Evolutionary conservation across 192 early-diverging fungal genomes (phyloP).

Genomic region (Hyaloraphidium curvatum): DNA sequence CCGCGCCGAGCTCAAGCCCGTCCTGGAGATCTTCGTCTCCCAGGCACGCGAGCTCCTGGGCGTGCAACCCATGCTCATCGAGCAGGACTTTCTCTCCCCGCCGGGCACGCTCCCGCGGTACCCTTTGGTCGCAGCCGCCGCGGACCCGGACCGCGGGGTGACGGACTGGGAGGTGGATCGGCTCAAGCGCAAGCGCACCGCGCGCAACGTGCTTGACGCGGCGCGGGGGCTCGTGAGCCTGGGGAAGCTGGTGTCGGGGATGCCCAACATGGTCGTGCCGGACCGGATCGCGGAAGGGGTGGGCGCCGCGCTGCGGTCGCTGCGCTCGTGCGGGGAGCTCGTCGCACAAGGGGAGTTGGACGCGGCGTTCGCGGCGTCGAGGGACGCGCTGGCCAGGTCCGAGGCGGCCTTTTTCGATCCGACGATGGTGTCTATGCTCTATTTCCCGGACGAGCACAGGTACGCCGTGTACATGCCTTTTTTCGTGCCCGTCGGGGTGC

Average conservation of each 20-base stretch:
- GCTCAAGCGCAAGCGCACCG: conserved; percentile 42
- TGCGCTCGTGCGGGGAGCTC: not conserved
- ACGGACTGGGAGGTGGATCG: conserved; percentile 70
- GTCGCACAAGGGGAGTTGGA: not conserved
- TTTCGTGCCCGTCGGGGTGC: conserved; percentile 71
- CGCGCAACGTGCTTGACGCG: conserved; percentile 52
- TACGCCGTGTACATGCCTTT: conserved; percentile 92
- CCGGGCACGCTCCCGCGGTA: not conserved
- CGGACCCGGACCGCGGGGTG: conserved; percentile 33
- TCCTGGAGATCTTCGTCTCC: conserved; percentile 59
- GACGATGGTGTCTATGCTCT: conserved; percentile 91
- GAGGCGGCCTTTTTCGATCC: conserved; percentile 95
- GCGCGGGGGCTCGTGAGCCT: conserved; percentile 63
- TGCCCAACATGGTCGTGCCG: conserved; percentile 84
- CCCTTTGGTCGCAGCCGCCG: too few relatives aligned
- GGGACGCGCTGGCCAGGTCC: conserved; percentile 39
- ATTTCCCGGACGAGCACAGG: conserved; percentile 97
- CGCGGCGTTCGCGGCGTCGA: conserved; percentile 33
- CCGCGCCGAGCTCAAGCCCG: conserved; percentile 33
- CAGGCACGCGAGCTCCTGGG: conserved; percentile 75
- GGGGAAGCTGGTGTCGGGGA: conserved; percentile 44
- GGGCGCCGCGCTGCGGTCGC: conserved; percentile 7
- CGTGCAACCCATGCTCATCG: conserved; percentile 19
- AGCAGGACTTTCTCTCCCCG: not conserved
- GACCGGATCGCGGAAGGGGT: conserved; percentile 66